A percentile compares a stretch with the other conserved stretches of the same genome.
These are phyloP conservation scores for Dictyostelium firmibasis DNA, from an alignment of 78 protist species.

Conservation along the genomic window DNA sequence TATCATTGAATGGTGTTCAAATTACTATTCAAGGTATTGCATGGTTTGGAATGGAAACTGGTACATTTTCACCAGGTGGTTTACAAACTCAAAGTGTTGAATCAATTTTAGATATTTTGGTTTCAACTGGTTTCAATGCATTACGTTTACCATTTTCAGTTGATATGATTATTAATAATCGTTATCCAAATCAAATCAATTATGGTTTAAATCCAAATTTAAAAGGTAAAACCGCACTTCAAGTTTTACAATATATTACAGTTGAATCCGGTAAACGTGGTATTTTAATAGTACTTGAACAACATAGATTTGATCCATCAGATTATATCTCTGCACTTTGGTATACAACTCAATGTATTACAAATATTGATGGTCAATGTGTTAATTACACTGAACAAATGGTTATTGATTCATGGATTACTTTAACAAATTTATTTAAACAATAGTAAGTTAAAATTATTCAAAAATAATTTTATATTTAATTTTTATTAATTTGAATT, in stretches of 20 bases:
- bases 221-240: conserved; percentile 9
- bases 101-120: conserved; percentile 57
- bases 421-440: conserved; percentile 17
- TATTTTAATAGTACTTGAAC: conserved; percentile 69
- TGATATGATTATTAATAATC: conserved; percentile 31
- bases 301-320: conserved; percentile 64
- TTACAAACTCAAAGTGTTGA: conserved; percentile 31
- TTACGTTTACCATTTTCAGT: conserved; percentile 77
- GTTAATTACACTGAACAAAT: conserved; percentile 15
- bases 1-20: background rate
- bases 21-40: conserved; percentile 66
- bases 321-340: conserved; percentile 54
- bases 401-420: conserved; percentile 26
- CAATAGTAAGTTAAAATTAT: conserved; percentile 8
- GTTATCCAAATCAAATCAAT: conserved; percentile 42
- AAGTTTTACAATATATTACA: conserved; percentile 55
- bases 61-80: conserved; percentile 66
- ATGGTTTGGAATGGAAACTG: conserved; percentile 71
- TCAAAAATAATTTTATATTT: background rate
- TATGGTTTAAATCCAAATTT: conserved; percentile 55
- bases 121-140: conserved; percentile 57
- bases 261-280: conserved; percentile 55
- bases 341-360: conserved; percentile 42
- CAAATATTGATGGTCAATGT: conserved; percentile 28
- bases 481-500: background rate